phyloP scores from a whole-genome alignment of 2,329 filamentous ascomycete genomes.

The Penicillium hordei region DNA sequence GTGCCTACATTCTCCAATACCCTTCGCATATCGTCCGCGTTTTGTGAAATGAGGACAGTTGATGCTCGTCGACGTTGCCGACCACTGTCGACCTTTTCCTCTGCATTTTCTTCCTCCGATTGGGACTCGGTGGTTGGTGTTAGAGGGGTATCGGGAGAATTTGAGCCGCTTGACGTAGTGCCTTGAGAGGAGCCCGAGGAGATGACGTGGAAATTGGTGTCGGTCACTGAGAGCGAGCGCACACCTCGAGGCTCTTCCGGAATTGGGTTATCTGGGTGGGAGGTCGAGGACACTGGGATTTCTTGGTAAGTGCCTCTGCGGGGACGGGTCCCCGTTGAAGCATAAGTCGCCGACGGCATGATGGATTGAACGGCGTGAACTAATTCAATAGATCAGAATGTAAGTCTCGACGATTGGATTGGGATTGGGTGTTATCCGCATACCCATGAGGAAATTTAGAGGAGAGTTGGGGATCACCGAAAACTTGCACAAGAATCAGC shows the following conservation, averaged over 20 bases:
- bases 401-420: neutral
- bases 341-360: slow-evolving; percentile 29
- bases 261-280: slow-evolving; percentile 49
- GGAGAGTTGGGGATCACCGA: neutral
- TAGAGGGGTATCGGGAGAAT: slow-evolving; percentile 42
- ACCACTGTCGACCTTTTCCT: slow-evolving; percentile 24
- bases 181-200: slow-evolving; percentile 32
- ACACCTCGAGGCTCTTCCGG: slow-evolving; percentile 48
- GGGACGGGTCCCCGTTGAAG: slow-evolving; percentile 24
- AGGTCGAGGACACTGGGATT: slow-evolving; percentile 43
- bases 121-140: slow-evolving; percentile 42
- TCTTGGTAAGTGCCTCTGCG: slow-evolving; percentile 29
- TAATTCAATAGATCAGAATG: slow-evolving; percentile 8
- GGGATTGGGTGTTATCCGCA: neutral
- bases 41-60: slow-evolving; percentile 56
- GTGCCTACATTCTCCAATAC: slow-evolving; percentile 56
- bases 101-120: slow-evolving; percentile 34
- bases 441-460: slow-evolving; percentile 5
- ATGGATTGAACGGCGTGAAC: slow-evolving; percentile 34
- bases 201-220: slow-evolving; percentile 29
- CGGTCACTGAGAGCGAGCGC: slow-evolving; percentile 39
- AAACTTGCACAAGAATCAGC: slow-evolving; percentile 1
- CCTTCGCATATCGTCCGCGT: slow-evolving; percentile 58
- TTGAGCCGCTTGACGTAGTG: slow-evolving; percentile 38
- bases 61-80: slow-evolving; percentile 47